Evolutionary conservation across 2,329 filamentous ascomycete genomes (phyloP).

Genomic region (Knufia petricola): DNA sequence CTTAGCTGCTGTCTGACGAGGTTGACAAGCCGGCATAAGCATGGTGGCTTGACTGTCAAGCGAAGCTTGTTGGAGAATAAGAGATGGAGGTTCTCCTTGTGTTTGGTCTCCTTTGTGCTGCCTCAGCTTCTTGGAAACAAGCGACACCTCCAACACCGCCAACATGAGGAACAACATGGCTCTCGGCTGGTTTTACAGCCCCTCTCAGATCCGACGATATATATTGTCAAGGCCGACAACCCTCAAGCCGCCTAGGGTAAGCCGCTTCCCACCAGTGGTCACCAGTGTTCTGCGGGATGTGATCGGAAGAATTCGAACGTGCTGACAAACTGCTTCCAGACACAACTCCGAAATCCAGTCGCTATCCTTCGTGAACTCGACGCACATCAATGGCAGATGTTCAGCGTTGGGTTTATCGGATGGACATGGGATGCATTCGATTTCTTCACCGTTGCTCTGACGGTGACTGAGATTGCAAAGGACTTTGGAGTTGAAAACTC

Average conservation of each 20-base stretch:
- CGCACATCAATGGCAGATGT: slow-evolving; percentile 50
- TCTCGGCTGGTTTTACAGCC: slow-evolving; percentile 28
- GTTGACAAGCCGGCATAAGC: no score
- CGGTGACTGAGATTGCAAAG: slow-evolving; percentile 42
- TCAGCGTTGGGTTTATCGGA: slow-evolving; percentile 29
- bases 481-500: slow-evolving; percentile 44
- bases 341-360: slow-evolving; percentile 42
- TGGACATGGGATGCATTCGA: slow-evolving; percentile 51
- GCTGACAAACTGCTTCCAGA: not conserved
- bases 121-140: no score
- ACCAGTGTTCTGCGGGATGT: not conserved
- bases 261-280: not conserved
- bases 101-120: no score
- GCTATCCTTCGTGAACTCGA: slow-evolving; percentile 43
- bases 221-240: slow-evolving; percentile 28
- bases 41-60: no score
- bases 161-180: slow-evolving; percentile 27
- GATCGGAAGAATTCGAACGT: not conserved
- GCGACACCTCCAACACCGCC: not conserved
- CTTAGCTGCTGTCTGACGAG: no score
- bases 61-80: no score
- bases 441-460: slow-evolving; percentile 52
- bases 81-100: no score
- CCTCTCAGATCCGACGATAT: slow-evolving; percentile 27
- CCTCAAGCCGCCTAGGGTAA: slow-evolving; percentile 26